These are phyloP conservation scores for Calonectria pseudoreteaudii DNA, from an alignment of 2,329 filamentous ascomycete genomes.

Conservation along the genomic window DNA sequence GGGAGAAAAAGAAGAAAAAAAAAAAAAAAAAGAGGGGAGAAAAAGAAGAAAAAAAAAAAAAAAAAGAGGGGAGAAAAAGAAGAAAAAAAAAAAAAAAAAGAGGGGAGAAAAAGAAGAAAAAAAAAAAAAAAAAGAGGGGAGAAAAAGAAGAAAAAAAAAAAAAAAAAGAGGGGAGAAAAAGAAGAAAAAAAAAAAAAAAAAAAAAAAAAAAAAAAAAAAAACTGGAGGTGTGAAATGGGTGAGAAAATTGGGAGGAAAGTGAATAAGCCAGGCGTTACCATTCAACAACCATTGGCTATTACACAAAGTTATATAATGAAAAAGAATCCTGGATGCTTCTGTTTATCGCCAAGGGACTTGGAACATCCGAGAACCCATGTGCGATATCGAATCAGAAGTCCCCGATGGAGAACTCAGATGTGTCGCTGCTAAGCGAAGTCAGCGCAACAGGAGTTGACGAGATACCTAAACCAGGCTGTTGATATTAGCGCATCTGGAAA, in stretches of 20 bases:
- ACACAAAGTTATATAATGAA: background rate
- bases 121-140: background rate
- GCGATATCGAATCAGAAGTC: background rate
- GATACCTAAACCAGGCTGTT: slow-evolving; percentile 5
- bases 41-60: background rate
- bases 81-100: background rate
- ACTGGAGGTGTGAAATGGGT: background rate
- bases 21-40: background rate
- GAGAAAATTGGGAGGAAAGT: background rate
- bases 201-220: background rate
- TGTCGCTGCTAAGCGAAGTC: background rate
- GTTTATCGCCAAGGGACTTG: background rate
- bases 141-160: background rate
- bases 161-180: too few relatives aligned
- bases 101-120: too few relatives aligned
- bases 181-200: background rate
- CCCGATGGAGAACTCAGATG: background rate
- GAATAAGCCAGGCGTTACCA: background rate
- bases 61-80: background rate
- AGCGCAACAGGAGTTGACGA: background rate
- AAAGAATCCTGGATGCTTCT: background rate
- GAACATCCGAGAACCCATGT: background rate
- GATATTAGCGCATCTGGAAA: slow-evolving; percentile 11
- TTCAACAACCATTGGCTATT: slow-evolving; percentile 17
- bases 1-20: too few relatives aligned